Base-by-base conservation (phyloP, 257 asterid genomes). In the Solanum virginianum region DNA sequence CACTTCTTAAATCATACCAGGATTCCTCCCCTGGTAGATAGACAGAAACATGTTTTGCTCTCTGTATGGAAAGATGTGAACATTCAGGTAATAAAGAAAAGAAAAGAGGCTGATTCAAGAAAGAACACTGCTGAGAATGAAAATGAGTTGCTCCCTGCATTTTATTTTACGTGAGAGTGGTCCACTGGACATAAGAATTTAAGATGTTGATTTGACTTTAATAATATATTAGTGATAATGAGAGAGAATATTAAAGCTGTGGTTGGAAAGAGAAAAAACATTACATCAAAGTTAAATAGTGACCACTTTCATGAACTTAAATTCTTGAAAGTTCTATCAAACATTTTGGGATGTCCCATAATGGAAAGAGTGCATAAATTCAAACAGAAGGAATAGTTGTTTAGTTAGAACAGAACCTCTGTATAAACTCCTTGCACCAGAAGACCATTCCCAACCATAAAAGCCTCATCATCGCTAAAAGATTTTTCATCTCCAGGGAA, bases 401-500 rank as follows among this genome's bases (percentile, higher is more conserved):
- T 39, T 45, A 51, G 51, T 60, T 60, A 71, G 86, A 86, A 66
- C 22, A 80, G 84, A 80, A 97, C 99, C 98, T 94, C 89, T 24
- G 96, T 92, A 90, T 88, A 97, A 90, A 97, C 89, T 84, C 98
- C 99, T 94, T 97, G 99, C 69, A 97, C 99, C 89, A 97, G 90
- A 84, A 97, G 90, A 91, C 96, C 88, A 88, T 90, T 90, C 39
- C 99, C 99, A 66, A 97, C 97, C 98, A 97, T 95, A 88, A 97
- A 95, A 75, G 99, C 98, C 89, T 95, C 99, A 70, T 97, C 99
- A 57, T 90, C 94, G 91, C 91, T 89, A 88, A 90, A 97, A 55
- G 98, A 90, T 69, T 92, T 92, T 89, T 92, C 98, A 80, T 97
- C 99, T 75, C 88, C 59, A 75, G 99, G 99, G 89, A 94, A 97